Percentiles rank a stretch among this genome's conserved stretches.
Evolutionary conservation across 176 grass and related monocot genomes (phyloP).

Genomic region (Phoenix dactylifera): DNA sequence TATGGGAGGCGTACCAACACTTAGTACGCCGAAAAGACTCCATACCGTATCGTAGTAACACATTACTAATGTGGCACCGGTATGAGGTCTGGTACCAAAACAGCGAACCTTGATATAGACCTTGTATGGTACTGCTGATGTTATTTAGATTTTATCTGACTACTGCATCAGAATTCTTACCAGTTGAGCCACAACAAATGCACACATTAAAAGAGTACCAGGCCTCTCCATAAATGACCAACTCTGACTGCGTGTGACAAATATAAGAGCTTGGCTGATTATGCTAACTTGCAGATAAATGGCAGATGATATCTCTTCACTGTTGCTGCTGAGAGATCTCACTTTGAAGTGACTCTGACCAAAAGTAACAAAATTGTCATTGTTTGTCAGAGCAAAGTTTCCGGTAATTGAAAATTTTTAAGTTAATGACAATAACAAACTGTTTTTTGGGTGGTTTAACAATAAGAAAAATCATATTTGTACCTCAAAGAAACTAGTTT

Average conservation of each 20-base stretch:
- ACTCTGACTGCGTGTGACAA: conserved; percentile 67
- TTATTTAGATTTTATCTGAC: neutral
- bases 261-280: conserved; percentile 83
- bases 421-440: too few relatives aligned
- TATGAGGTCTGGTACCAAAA: too few relatives aligned
- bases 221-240: conserved; percentile 61
- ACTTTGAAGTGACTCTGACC: conserved; percentile 51
- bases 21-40: too few relatives aligned
- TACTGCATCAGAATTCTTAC: conserved; percentile 15
- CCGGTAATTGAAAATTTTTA: neutral
- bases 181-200: conserved; percentile 64
- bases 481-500: conserved; percentile 78
- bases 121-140: neutral
- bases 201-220: conserved; percentile 51
- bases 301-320: conserved; percentile 61
- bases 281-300: conserved; percentile 86
- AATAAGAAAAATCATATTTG: neutral
- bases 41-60: too few relatives aligned
- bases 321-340: conserved; percentile 35
- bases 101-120: too few relatives aligned
- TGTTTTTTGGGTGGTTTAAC: too few relatives aligned
- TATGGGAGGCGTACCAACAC: too few relatives aligned
- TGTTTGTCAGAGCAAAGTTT: conserved; percentile 2
- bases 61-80: too few relatives aligned
- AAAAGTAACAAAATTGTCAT: conserved; percentile 8